phyloP scores from a whole-genome alignment of 345 rosid genomes.

The Corchorus olitorius region DNA sequence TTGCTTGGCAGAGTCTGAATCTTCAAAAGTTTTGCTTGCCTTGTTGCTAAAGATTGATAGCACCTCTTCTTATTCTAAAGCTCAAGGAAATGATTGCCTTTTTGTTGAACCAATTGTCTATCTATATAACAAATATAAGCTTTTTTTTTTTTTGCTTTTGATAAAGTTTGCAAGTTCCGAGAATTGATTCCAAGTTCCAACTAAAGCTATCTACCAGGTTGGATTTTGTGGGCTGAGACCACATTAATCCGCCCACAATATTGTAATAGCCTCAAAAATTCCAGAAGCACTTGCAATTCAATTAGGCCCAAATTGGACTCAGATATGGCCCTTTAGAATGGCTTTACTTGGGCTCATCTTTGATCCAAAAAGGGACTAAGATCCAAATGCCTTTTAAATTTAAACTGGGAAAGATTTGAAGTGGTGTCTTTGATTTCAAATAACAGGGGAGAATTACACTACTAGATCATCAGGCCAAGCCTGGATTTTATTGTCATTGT shows the following conservation, averaged over 20 bases:
- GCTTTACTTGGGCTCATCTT: too few species aligned
- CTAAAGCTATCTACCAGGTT: neutral
- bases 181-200: conserved; percentile 6
- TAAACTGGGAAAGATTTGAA: too few species aligned
- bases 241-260: neutral
- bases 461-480: neutral
- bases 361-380: too few species aligned
- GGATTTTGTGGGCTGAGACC: too few species aligned
- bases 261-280: too few species aligned
- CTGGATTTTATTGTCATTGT: neutral
- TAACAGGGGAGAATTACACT: too few species aligned
- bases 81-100: conserved; percentile 19
- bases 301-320: too few species aligned
- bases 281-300: too few species aligned
- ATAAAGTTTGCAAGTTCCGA: neutral
- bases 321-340: too few species aligned
- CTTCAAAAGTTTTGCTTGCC: conserved; percentile 18
- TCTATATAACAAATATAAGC: neutral
- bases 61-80: too few species aligned
- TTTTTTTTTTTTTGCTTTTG: conserved; percentile 1
- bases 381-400: too few species aligned
- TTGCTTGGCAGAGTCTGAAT: neutral
- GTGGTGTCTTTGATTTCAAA: too few species aligned
- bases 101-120: conserved; percentile 16
- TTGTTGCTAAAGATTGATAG: conserved; percentile 6